A percentile compares a stretch with the other conserved stretches of the same genome.
phyloP scores from a whole-genome alignment of 768 basidiomycete genomes.

The Suillus discolor region DNA sequence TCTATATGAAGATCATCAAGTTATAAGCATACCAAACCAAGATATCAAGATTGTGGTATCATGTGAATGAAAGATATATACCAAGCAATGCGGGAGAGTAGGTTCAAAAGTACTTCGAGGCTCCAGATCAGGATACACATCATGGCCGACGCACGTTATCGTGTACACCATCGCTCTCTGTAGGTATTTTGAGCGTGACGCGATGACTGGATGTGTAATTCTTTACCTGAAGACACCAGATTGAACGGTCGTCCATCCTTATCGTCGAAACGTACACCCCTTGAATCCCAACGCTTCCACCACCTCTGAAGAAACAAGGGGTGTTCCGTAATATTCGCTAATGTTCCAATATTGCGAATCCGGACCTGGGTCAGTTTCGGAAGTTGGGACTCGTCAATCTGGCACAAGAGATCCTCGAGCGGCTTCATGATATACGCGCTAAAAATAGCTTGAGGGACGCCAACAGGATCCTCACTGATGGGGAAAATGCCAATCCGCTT shows the following conservation, averaged over 20 bases:
- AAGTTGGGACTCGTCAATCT: conserved; percentile 38
- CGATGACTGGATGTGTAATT: not conserved
- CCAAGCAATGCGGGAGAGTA: conserved; percentile 1
- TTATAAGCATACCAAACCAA: not conserved
- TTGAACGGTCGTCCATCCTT: conserved; percentile 29
- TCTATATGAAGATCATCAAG: not conserved
- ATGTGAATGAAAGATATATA: not conserved
- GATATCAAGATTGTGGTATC: not conserved
- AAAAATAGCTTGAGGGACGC: conserved; percentile 41
- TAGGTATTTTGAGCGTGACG: not conserved
- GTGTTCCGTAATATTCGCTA: conserved; percentile 35
- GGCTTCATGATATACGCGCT: conserved; percentile 42
- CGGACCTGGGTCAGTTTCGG: conserved; percentile 40
- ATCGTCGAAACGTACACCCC: conserved; percentile 34
- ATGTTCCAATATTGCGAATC: conserved; percentile 42
- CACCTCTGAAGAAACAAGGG: conserved; percentile 29
- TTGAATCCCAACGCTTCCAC: conserved; percentile 29
- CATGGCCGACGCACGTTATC: not conserved
- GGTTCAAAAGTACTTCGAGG: not conserved
- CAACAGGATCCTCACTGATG: conserved; percentile 38
- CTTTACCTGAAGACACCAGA: conserved; percentile 2
- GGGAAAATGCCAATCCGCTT: conserved; percentile 48
- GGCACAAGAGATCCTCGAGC: conserved; percentile 40
- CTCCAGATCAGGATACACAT: not conserved
- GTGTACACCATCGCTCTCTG: not conserved